Evolutionary conservation across 2,329 filamentous ascomycete genomes (phyloP).

Genomic region (Penicillium polonicum): DNA sequence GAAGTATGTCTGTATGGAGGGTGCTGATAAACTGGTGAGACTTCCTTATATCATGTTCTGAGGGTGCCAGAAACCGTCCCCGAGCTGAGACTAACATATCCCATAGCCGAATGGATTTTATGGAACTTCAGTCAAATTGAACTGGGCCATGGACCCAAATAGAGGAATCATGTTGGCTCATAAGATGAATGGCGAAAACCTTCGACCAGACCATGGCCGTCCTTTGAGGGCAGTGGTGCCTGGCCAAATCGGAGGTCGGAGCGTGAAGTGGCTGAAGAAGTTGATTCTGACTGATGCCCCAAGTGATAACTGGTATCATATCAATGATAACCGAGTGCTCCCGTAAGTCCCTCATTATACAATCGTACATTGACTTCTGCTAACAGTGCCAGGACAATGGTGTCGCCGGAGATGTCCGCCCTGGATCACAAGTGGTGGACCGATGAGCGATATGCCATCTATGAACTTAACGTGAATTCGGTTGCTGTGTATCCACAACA

Average conservation of each 20-base stretch:
- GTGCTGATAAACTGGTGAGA: constrained; percentile 71
- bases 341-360: constrained; percentile 49
- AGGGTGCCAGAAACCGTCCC: background rate
- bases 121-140: constrained; percentile 82
- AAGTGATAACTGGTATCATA: constrained; percentile 93
- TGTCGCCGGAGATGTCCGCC: constrained; percentile 76
- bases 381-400: constrained; percentile 60
- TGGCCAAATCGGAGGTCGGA: constrained; percentile 86
- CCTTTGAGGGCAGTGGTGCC: constrained; percentile 81
- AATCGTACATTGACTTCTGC: background rate
- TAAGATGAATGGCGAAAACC: constrained; percentile 81
- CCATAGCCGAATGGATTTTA: constrained; percentile 77
- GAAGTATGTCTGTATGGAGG: constrained; percentile 86
- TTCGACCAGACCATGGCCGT: constrained; percentile 81
- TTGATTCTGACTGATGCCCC: constrained; percentile 75
- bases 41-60: background rate
- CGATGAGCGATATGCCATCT: constrained; percentile 89
- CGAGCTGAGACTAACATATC: constrained; percentile 8
- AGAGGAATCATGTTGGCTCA: constrained; percentile 83
- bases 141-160: constrained; percentile 82
- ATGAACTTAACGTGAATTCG: constrained; percentile 85
- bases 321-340: constrained; percentile 87
- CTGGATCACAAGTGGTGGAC: constrained; percentile 75
- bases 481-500: constrained; percentile 78
- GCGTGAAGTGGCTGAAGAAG: constrained; percentile 87